These are phyloP conservation scores for Verticillium albo-atrum DNA, from an alignment of 2,329 filamentous ascomycete species.

Conservation along the genomic window DNA sequence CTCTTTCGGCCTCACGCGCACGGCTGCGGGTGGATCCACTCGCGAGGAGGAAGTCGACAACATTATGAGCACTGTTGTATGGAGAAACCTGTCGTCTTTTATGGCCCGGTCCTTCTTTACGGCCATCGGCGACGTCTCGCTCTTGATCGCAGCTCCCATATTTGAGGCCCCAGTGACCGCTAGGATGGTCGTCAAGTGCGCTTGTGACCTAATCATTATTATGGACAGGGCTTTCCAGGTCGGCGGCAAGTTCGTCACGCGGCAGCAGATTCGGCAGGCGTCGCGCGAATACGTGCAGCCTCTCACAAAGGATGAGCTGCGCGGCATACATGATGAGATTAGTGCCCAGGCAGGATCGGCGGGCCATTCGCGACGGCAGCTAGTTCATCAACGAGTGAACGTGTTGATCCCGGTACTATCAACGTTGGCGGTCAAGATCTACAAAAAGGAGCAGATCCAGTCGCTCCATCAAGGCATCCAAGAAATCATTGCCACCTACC, in stretches of 20 bases:
- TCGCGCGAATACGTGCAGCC: neutral
- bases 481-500: neutral
- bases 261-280: neutral
- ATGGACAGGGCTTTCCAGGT: slow-evolving; percentile 2
- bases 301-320: neutral
- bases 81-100: slow-evolving; percentile 17
- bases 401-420: neutral
- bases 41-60: slow-evolving; percentile 14
- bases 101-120: slow-evolving; percentile 16
- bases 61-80: slow-evolving; percentile 14
- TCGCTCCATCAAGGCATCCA: neutral
- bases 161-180: slow-evolving; percentile 5
- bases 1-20: slow-evolving; percentile 15
- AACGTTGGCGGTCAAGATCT: neutral
- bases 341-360: neutral
- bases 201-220: slow-evolving; percentile 8
- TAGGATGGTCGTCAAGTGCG: slow-evolving; percentile 8
- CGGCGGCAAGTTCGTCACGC: neutral
- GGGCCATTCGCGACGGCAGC: neutral
- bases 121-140: slow-evolving; percentile 14
- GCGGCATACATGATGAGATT: neutral
- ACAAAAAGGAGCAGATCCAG: neutral
- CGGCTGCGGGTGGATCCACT: slow-evolving; percentile 4
- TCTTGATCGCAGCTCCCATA: slow-evolving; percentile 4
- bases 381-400: neutral